Evolutionary conservation across 306 rosid species (phyloP).

Genomic region (Cyamopsis tetragonoloba): DNA sequence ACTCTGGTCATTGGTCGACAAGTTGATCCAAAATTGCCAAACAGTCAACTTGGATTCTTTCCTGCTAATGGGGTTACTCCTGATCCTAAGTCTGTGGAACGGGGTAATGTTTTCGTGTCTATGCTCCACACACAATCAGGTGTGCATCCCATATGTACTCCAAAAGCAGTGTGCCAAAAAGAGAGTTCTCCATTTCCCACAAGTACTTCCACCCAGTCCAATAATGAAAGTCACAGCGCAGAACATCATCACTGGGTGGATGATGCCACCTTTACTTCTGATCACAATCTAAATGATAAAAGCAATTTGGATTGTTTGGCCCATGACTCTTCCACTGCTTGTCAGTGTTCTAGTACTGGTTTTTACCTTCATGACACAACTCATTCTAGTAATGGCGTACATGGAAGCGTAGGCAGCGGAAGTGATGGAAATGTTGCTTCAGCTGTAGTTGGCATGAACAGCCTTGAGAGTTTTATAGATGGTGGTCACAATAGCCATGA

Average conservation of each 20-base stretch:
- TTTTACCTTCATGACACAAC: slow-evolving; percentile 34
- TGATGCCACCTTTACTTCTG: slow-evolving; percentile 27
- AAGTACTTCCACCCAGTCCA: slow-evolving; percentile 28
- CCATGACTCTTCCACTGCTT: slow-evolving; percentile 38
- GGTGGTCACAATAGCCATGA: slow-evolving; percentile 27
- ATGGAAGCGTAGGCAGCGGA: slow-evolving; percentile 41
- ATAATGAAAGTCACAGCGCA: slow-evolving; percentile 35
- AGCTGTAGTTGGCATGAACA: slow-evolving; percentile 26
- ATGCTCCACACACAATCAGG: slow-evolving; percentile 30
- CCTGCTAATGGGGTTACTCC: slow-evolving; percentile 30
- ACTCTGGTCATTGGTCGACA: slow-evolving; percentile 21
- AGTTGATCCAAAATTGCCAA: slow-evolving; percentile 30
- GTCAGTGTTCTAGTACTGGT: slow-evolving; percentile 34
- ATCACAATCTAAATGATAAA: slow-evolving; percentile 25
- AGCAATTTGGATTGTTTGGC: slow-evolving; percentile 23
- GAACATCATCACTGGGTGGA: slow-evolving; percentile 34
- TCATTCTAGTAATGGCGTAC: slow-evolving; percentile 17
- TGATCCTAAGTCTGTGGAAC: slow-evolving; percentile 26
- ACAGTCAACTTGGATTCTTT: slow-evolving; percentile 30
- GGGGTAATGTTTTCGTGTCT: slow-evolving; percentile 38
- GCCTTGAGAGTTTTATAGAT: slow-evolving; percentile 31
- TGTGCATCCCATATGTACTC: slow-evolving; percentile 26
- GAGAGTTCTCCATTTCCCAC: slow-evolving; percentile 44
- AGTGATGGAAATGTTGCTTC: slow-evolving; percentile 43
- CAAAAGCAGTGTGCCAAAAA: slow-evolving; percentile 33